Conservation (phyloP, 169 alveolate species). For the Eimeria maxima region DNA sequence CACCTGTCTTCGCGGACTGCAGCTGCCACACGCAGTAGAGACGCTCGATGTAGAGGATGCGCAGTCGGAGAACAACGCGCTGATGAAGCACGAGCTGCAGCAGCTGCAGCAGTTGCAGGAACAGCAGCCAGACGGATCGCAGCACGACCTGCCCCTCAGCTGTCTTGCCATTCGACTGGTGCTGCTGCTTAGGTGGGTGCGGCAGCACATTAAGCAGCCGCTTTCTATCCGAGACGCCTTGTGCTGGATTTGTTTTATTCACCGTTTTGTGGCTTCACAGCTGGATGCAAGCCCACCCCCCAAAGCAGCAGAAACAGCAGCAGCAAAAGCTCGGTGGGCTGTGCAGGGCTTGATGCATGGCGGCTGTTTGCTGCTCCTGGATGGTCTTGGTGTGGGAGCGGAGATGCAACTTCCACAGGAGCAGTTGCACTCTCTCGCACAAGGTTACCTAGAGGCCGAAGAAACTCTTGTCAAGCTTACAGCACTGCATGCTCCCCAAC, state of each 20-base stretch:
- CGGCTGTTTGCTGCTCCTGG: conserved; percentile 76
- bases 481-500: neutral
- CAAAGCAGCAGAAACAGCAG: neutral
- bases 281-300: neutral
- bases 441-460: conserved; percentile 40
- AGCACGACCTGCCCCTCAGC: conserved; percentile 26
- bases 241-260: conserved; percentile 81
- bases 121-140: conserved; percentile 5
- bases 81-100: conserved; percentile 27
- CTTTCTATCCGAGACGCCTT: conserved; percentile 87
- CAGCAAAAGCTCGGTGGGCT: conserved; percentile 51
- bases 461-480: neutral
- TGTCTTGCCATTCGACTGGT: conserved; percentile 48
- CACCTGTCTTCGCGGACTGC: conserved; percentile 45
- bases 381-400: conserved; percentile 82
- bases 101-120: conserved; percentile 39
- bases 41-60: neutral
- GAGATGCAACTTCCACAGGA: conserved; percentile 40
- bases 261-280: conserved; percentile 67
- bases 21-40: conserved; percentile 50
- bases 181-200: conserved; percentile 84
- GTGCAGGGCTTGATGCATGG: conserved; percentile 82
- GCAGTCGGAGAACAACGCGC: neutral
- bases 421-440: conserved; percentile 29
- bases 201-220: conserved; percentile 85